Evolutionary conservation across 192 early-diverging fungal genomes (phyloP).

Genomic region (Linnemannia zychae): DNA sequence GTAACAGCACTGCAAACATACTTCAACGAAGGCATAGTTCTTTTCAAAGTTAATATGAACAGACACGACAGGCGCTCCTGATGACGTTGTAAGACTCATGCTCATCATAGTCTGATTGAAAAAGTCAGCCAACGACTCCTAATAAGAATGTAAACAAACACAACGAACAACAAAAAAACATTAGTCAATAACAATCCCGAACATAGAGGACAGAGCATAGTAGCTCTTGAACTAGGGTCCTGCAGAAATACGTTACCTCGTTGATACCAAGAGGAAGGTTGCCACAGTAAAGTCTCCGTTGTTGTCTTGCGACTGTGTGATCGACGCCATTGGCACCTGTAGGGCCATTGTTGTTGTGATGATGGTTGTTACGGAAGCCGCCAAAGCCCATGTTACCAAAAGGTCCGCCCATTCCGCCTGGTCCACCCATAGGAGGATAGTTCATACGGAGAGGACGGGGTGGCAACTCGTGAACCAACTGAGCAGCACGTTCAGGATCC

Average conservation of each 20-base stretch:
- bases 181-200: not conserved
- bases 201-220: not conserved
- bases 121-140: conserved; percentile 81
- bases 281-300: conserved; percentile 91
- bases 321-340: conserved; percentile 65
- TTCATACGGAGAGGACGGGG: conserved; percentile 55
- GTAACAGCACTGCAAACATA: conserved; percentile 48
- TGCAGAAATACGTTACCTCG: conserved; percentile 66
- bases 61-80: conserved; percentile 79
- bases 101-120: conserved; percentile 91
- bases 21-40: conserved; percentile 96
- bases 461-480: conserved; percentile 60
- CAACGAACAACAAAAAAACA: not conserved
- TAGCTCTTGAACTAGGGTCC: not conserved
- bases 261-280: conserved; percentile 85
- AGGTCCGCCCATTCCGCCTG: conserved; percentile 60
- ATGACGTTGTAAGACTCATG: conserved; percentile 76
- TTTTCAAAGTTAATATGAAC: conserved; percentile 95
- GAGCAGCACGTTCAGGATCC: conserved; percentile 67
- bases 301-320: conserved; percentile 78
- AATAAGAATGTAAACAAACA: not conserved
- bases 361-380: conserved; percentile 37
- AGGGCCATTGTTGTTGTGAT: conserved; percentile 43
- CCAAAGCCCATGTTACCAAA: conserved; percentile 52
- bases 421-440: conserved; percentile 42